Conservation (phyloP, 371 early-diverging fungal genomes). For the Rhizomucor miehei region DNA sequence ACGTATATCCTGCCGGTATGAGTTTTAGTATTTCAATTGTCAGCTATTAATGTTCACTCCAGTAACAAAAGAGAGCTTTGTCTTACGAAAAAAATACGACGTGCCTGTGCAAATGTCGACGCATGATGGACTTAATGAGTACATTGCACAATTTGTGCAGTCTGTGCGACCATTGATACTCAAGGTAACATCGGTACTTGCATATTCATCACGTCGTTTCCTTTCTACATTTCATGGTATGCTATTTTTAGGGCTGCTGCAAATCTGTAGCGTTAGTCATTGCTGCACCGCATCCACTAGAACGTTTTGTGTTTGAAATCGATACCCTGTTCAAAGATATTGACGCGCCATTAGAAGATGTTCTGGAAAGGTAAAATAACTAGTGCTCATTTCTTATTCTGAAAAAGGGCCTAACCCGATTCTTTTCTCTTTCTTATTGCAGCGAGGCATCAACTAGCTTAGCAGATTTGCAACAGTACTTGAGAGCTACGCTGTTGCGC, state of each 20-base stretch:
- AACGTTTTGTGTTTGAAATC: constrained; percentile 56
- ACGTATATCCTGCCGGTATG: constrained; percentile 49
- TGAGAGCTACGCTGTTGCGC: constrained; percentile 45
- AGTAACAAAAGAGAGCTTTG: constrained; percentile 38
- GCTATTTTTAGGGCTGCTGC: constrained; percentile 28
- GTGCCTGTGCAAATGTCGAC: constrained; percentile 48
- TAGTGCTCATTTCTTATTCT: no score
- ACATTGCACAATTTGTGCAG: constrained; percentile 45
- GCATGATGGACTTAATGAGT: constrained; percentile 40
- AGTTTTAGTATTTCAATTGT: no score
- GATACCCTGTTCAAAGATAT: constrained; percentile 17
- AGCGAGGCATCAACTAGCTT: constrained; percentile 22
- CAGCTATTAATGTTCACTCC: no score
- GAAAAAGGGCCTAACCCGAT: no score
- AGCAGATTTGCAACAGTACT: constrained; percentile 37
- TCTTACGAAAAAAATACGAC: constrained; percentile 44
- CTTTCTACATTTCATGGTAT: not conserved
- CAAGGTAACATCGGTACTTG: no score
- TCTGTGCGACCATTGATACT: constrained; percentile 39
- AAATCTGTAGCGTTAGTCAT: constrained; percentile 38
- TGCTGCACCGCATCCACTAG: constrained; percentile 21
- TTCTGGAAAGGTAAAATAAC: constrained; percentile 14
- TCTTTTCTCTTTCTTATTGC: no score
- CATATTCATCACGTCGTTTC: not conserved
- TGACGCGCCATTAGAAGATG: constrained; percentile 4